A percentile compares a stretch with the other conserved stretches of the same genome.
Evolutionary conservation across 2,329 filamentous ascomycete species (phyloP).

Genomic region (Teratosphaeria nubilosa): DNA sequence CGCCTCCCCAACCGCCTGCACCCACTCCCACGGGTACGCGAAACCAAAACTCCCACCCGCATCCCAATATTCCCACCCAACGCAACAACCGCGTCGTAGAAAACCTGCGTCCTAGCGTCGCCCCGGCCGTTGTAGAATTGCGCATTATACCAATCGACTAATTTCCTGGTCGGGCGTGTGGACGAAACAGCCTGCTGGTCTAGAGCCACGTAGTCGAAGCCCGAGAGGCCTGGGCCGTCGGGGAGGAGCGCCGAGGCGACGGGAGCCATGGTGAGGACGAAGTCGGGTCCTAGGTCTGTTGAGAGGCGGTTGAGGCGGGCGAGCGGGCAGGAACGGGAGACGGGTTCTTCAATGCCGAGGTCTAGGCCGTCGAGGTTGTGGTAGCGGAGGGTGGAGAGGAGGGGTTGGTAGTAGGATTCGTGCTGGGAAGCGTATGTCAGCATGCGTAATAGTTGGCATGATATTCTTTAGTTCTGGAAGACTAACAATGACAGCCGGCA

Average conservation of each 20-base stretch:
- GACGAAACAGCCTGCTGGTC: slow-evolving; percentile 13
- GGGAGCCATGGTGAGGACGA: slow-evolving; percentile 25
- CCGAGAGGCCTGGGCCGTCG: slow-evolving; percentile 10
- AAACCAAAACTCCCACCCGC: slow-evolving; percentile 3
- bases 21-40: slow-evolving; percentile 13
- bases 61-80: slow-evolving; percentile 23
- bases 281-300: slow-evolving; percentile 18
- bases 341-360: slow-evolving; percentile 23
- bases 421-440: slow-evolving; percentile 6
- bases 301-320: slow-evolving; percentile 17
- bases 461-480: no score
- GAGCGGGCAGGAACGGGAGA: slow-evolving; percentile 15
- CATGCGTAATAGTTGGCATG: no score
- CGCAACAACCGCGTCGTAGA: slow-evolving; percentile 18
- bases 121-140: slow-evolving; percentile 25
- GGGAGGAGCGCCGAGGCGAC: slow-evolving; percentile 18
- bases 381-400: slow-evolving; percentile 15
- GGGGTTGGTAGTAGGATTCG: slow-evolving; percentile 17
- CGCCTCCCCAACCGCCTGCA: slow-evolving; percentile 8
- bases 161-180: slow-evolving; percentile 16
- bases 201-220: slow-evolving; percentile 15
- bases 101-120: slow-evolving; percentile 12
- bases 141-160: slow-evolving; percentile 22
- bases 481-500: slow-evolving; percentile 3
- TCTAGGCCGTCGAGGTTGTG: slow-evolving; percentile 22